Percentiles rank a stretch among this genome's conserved stretches.
These are phyloP conservation scores for Nannochloris sp. DNA, from an alignment of 139 green algal genomes.

Conservation along the genomic window DNA sequence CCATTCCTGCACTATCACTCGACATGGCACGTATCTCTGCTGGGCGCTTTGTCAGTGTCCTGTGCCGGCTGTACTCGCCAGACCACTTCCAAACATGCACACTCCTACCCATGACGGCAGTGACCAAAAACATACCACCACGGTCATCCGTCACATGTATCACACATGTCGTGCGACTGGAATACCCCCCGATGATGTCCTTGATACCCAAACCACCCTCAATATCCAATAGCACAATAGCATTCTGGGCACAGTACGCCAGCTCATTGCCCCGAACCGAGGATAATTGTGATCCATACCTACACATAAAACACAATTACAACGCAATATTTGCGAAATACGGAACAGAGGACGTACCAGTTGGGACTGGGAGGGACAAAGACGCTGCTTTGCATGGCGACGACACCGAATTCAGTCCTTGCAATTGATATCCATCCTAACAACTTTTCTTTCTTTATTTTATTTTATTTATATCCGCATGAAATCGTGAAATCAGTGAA, in stretches of 20 bases:
- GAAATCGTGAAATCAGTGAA: too few relatives aligned
- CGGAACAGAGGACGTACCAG: too few relatives aligned
- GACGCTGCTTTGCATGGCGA: too few relatives aligned
- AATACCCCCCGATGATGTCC: slow-evolving; percentile 16
- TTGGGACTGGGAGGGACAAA: too few relatives aligned
- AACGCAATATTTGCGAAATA: too few relatives aligned
- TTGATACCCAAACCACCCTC: not conserved
- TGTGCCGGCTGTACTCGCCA: not conserved
- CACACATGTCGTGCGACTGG: not conserved
- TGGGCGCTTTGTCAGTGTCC: slow-evolving; percentile 19
- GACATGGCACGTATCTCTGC: slow-evolving; percentile 20
- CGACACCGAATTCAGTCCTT: too few relatives aligned
- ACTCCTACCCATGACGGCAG: not conserved
- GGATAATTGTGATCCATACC: slow-evolving; percentile 22
- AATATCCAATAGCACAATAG: slow-evolving; percentile 13
- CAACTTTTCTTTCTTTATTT: too few relatives aligned
- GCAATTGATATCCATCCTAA: too few relatives aligned
- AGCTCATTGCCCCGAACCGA: slow-evolving; percentile 1
- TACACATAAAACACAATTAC: not conserved
- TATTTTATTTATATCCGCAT: too few relatives aligned
- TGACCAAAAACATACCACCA: not conserved
- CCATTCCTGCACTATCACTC: not conserved
- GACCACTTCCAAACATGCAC: not conserved
- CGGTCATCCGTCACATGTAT: not conserved
- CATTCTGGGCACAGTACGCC: slow-evolving; percentile 23